Evolutionary conservation across 148 eudicot genomes (phyloP), one percentile per base, ranked within the genome.

Genomic region (Spergularia marina): DNA sequence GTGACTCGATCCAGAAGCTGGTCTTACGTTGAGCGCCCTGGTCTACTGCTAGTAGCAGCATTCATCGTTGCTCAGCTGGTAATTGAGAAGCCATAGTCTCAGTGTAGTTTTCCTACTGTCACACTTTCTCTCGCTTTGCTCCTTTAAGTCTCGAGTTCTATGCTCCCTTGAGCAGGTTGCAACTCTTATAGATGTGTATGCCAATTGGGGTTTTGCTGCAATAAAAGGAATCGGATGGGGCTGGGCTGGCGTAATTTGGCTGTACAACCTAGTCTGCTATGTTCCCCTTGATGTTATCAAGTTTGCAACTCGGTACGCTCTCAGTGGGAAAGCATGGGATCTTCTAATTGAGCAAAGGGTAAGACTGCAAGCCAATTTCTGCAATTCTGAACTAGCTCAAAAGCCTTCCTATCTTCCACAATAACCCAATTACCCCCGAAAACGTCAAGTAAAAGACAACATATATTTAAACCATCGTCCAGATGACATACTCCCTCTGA

Each of bases 181-280:
- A 13, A 85, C 85, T 5, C 73, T 85, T 30, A 85, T 85, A 44
- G 83, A 85, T 44, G 87, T 85, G 8, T 85, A 85, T 74, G 87
- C 87, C 55, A 82, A 80, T 63, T 85, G 85, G 87, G 60, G 77
- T 59, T 84, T 85, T 72, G 82, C 87, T 61, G 82, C 87, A 12
- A 80, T 85, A 40, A 82, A 82, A 41, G 85, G 87, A 21, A 82
- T 85, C 56, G 87, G 87, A 77, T 85, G 83, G 87, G 85, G 85
- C 10, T 85, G 87, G 87, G 87, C 87, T 54, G 86, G 82, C 18
- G 82, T 84, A 21, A 81, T 84, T 71, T 84, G 86, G 86, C 82
- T 84, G 0, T 85, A 79, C 76, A 82, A 80, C 53, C 65, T 85
- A 10, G 74, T 77, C 34, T 70, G 21, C 68, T 82, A 85, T 78